Conservation (phyloP, 164 flowering plant genomes). For the Malania oleifera region DNA sequence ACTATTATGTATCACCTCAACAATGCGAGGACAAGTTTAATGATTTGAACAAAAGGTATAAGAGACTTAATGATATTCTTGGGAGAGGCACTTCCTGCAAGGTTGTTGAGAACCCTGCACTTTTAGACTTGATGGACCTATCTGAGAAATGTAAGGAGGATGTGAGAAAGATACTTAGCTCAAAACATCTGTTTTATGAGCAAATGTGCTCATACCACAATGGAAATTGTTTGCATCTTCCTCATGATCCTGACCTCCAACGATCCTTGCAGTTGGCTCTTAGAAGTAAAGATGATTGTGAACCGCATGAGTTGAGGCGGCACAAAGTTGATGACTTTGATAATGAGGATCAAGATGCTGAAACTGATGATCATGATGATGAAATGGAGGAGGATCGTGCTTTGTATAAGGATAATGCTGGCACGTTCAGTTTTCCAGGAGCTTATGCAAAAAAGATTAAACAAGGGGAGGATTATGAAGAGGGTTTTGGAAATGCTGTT, state of each 20-base stretch:
- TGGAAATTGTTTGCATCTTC: constrained; percentile 27
- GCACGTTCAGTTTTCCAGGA: constrained; percentile 4
- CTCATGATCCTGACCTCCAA: constrained; percentile 29
- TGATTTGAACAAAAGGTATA: constrained; percentile 42
- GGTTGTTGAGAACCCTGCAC: constrained; percentile 37
- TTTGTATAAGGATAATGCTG: constrained; percentile 6
- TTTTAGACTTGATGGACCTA: constrained; percentile 31
- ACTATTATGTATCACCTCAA: constrained; percentile 38
- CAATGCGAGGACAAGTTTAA: constrained; percentile 49
- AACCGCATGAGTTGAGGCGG: constrained; percentile 11
- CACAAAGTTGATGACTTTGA: constrained; percentile 20
- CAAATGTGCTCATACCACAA: constrained; percentile 46
- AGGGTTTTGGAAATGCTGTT: constrained; percentile 13
- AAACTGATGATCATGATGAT: constrained; percentile 15
- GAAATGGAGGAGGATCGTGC: constrained; percentile 17
- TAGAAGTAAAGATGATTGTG: constrained; percentile 22
- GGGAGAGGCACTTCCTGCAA: constrained; percentile 43
- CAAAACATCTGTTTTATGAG: constrained; percentile 37
- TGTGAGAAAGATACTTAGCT: constrained; percentile 33
- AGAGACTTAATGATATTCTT: constrained; percentile 40
- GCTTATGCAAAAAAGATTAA: constrained; percentile 14
- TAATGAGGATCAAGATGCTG: constrained; percentile 26
- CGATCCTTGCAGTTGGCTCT: constrained; percentile 23
- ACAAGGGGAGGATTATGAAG: constrained; percentile 10
- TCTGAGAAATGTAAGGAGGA: constrained; percentile 37